Base-by-base conservation (phyloP, 148 eudicot species). In the Rhododendron mucronatum region DNA sequence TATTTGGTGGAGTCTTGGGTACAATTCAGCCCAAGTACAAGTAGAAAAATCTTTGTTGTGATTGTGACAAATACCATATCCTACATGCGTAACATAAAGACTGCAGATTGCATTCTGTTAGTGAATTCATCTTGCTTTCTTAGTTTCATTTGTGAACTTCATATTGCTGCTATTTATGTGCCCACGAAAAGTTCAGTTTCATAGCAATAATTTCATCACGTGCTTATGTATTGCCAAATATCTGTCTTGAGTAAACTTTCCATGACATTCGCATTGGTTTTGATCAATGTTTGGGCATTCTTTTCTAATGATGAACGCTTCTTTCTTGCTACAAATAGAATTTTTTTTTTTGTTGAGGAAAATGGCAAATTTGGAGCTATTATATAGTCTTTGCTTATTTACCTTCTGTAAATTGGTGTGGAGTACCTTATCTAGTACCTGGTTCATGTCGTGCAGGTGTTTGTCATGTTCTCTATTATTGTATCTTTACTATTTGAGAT, bases 401-500 rank as follows among this genome's bases (percentile, higher is more conserved):
- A 45, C 23, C 61, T 48, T 57, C 23, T 84, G 20, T 69, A 63
- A 21, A 12, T 44, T 37, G 51, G 18, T 14, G 23, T 57, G 74
- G 30, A 48, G 23, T 81, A 44, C 23, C 11, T 28, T 78, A 67
- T 44, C 81, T 15, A 76, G 69, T 35, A 23, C 13, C 16, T 82
- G 37, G 61, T 45, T 82, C 51, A 41, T 78, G 82, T 84, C 18
- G 7, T 91, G 88, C 95, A 96, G 99, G 99, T 96, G 85, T 96
- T 96, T 84, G 91, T 94, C 87, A 81, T 94, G 90, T 96, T 95
- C 89, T 96, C 98, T 18, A 80, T 89, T 78, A 81, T 84, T 30
- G 87, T 89, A 51, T 93, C 99, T 84, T 90, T 95, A 85, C 88
- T 95, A 81, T 90, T 95, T 65, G 92, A 94, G 89, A 84, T 92